These are phyloP conservation scores for Kodamaea fungicola DNA, from an alignment of 1,139 yeast genomes.

Conservation along the genomic window DNA sequence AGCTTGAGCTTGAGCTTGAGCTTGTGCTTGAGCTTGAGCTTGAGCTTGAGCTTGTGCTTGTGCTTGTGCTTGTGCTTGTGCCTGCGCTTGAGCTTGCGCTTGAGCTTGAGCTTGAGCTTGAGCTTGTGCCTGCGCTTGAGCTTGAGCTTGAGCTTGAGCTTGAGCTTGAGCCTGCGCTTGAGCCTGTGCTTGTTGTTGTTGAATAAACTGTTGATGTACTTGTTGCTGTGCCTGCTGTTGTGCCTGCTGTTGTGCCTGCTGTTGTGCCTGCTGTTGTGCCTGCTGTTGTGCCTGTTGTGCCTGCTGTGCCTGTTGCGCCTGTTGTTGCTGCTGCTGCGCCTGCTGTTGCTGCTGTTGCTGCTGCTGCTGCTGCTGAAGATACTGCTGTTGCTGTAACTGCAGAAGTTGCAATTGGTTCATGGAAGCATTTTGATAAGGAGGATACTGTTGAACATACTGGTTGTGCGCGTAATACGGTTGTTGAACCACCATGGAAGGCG, in stretches of 20 bases:
- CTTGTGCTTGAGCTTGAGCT: constrained; percentile 1
- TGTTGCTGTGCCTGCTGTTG: constrained; percentile 3
- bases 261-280: constrained; percentile 9
- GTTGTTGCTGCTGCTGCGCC: constrained; percentile 9
- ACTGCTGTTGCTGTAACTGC: constrained; percentile 10
- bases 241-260: constrained; percentile 4
- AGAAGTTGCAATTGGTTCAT: constrained; percentile 8
- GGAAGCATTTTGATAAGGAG: constrained; percentile 14
- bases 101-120: constrained; percentile 13
- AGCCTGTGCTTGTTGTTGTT: constrained; percentile 3
- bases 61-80: constrained; percentile 17
- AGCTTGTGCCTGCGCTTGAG: constrained; percentile 15
- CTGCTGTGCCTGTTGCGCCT: constrained; percentile 7
- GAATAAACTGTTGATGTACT: constrained; percentile 4
- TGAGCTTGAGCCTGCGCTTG: constrained; percentile 1
- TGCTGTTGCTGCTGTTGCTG: constrained; percentile 9
- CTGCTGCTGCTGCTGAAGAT: constrained; percentile 11
- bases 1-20: background rate
- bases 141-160: constrained; percentile 15
- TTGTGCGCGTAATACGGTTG: constrained; percentile 18
- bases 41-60: constrained; percentile 18
- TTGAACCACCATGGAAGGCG: constrained; percentile 20
- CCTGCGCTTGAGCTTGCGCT: constrained; percentile 14
- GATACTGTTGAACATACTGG: constrained; percentile 19
- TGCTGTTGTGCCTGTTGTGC: constrained; percentile 13